Conservation (phyloP, 2,329 filamentous ascomycete genomes). For the Ophiostoma australiae region DNA sequence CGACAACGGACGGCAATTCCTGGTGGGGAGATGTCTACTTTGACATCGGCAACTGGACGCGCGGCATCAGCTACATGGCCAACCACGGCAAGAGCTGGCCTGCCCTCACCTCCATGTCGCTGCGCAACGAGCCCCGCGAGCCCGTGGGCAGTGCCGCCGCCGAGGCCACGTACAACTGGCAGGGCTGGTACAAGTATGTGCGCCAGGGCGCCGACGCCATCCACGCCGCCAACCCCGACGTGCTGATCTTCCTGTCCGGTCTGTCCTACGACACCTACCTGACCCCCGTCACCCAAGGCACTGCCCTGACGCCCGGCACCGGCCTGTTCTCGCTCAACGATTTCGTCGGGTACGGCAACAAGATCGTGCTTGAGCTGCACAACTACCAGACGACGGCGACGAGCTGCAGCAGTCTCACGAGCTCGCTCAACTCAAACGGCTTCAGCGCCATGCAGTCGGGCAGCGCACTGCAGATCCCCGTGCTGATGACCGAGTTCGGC, state of each 20-base stretch:
- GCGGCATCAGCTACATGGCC: slow-evolving; percentile 57
- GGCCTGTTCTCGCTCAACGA: slow-evolving; percentile 42
- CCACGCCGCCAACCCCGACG: slow-evolving; percentile 46
- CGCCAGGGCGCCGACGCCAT: slow-evolving; percentile 47
- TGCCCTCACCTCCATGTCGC: slow-evolving; percentile 45
- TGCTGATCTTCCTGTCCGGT: slow-evolving; percentile 57
- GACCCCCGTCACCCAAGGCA: slow-evolving; percentile 46
- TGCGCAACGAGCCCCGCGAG: slow-evolving; percentile 51
- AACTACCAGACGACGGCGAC: slow-evolving; percentile 52
- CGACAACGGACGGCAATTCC: slow-evolving; percentile 49
- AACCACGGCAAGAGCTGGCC: slow-evolving; percentile 48
- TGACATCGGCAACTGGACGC: slow-evolving; percentile 53
- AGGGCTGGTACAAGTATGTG: slow-evolving; percentile 49
- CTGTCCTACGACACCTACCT: slow-evolving; percentile 54
- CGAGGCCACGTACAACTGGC: slow-evolving; percentile 49
- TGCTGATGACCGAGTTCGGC: slow-evolving; percentile 52
- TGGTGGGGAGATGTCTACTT: slow-evolving; percentile 61
- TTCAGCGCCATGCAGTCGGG: slow-evolving; percentile 48
- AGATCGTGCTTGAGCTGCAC: slow-evolving; percentile 57
- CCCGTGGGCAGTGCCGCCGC: slow-evolving; percentile 37
- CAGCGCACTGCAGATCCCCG: slow-evolving; percentile 41
- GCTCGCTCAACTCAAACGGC: slow-evolving; percentile 46
- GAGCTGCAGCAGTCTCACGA: slow-evolving; percentile 44
- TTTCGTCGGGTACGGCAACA: slow-evolving; percentile 46
- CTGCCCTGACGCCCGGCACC: slow-evolving; percentile 44